These are phyloP conservation scores for Lathyrus oleraceus DNA, from an alignment of 306 rosid species.

Conservation along the genomic window DNA sequence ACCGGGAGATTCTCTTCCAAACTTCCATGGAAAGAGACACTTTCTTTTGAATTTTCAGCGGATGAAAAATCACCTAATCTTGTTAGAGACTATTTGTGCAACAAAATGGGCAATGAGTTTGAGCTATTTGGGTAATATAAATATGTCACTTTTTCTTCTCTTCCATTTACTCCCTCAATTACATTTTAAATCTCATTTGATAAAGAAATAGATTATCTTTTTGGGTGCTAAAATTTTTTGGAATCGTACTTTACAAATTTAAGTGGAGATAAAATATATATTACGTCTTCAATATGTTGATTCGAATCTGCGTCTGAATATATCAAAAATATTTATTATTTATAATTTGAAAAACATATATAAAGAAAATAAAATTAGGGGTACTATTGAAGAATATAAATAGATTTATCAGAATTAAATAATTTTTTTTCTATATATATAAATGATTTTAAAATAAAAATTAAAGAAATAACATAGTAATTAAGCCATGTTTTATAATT, in stretches of 20 bases:
- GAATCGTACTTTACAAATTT: too few species aligned
- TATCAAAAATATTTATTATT: background rate
- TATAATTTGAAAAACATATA: too few species aligned
- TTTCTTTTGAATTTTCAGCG: conserved; percentile 65
- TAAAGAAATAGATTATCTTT: too few species aligned
- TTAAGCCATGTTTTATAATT: background rate
- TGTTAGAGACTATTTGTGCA: conserved; percentile 55
- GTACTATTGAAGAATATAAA: too few species aligned
- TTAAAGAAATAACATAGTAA: background rate
- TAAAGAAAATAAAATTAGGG: too few species aligned
- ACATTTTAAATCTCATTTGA: too few species aligned
- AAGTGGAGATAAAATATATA: too few species aligned
- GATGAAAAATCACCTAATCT: conserved; percentile 28
- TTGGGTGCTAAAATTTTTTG: too few species aligned
- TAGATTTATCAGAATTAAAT: background rate
- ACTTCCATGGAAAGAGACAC: conserved; percentile 96
- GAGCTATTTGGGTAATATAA: conserved; percentile 62
- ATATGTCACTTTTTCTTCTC: background rate
- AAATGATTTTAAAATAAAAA: too few species aligned
- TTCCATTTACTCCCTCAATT: too few species aligned
- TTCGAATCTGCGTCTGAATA: background rate
- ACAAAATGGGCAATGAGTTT: conserved; percentile 66
- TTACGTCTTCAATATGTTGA: too few species aligned
- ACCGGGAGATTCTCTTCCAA: conserved; percentile 88
- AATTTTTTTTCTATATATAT: background rate